Evolutionary conservation across 1,139 yeast genomes (phyloP).

Genomic region (Suhomyces bolitotheri): DNA sequence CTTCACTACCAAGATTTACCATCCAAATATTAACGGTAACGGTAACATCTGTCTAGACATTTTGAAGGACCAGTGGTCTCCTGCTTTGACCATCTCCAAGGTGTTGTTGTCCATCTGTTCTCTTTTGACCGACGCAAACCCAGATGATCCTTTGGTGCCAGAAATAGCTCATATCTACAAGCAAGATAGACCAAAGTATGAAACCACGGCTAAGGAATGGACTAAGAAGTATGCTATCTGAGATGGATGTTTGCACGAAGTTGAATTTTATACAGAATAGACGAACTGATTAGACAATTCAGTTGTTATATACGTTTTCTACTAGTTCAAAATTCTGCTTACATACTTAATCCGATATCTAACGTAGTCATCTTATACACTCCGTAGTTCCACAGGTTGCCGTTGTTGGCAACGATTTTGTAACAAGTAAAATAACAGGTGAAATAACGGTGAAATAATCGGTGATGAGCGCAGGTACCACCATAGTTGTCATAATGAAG

Average conservation of each 20-base stretch:
- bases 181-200: conserved; percentile 91
- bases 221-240: conserved; percentile 96
- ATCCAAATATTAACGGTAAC: conserved; percentile 85
- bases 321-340: conserved; percentile 2
- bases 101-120: conserved; percentile 88
- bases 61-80: conserved; percentile 88
- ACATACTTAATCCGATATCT: conserved; percentile 5
- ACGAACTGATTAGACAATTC: conserved; percentile 2
- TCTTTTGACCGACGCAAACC: conserved; percentile 93
- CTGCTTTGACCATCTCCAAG: conserved; percentile 86
- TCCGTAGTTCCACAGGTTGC: no score
- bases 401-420: no score
- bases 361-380: conserved; percentile 3
- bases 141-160: conserved; percentile 98
- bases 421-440: no score
- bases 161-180: conserved; percentile 97
- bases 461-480: no score
- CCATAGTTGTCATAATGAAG: no score
- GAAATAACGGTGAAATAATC: no score
- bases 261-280: conserved; percentile 5
- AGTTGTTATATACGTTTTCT: conserved; percentile 7
- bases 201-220: conserved; percentile 98
- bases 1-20: conserved; percentile 87
- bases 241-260: neutral
- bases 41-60: conserved; percentile 87